These are phyloP conservation scores for Ligustrum vulgare DNA, from an alignment of 257 asterid genomes.

Conservation along the genomic window DNA sequence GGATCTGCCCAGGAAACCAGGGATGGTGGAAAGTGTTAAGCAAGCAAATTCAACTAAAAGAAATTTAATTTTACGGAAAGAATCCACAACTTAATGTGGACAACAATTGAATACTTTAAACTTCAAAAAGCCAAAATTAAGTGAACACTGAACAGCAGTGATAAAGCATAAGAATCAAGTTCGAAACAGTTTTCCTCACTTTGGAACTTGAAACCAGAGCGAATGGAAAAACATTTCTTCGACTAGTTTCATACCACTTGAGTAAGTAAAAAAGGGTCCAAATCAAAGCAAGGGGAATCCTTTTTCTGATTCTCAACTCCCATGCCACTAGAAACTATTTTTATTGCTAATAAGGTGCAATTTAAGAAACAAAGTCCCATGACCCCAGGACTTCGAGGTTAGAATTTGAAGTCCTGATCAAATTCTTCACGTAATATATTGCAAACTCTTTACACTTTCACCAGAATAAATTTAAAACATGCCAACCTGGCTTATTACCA, in stretches of 20 bases:
- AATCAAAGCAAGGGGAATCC: neutral
- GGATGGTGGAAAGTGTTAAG: conserved; percentile 8
- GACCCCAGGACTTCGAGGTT: neutral
- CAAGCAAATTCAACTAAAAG: neutral
- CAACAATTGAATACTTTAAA: neutral
- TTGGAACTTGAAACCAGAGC: conserved; percentile 4
- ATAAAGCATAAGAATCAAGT: neutral
- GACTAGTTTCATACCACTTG: conserved; percentile 1
- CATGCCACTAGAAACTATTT: neutral
- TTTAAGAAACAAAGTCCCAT: neutral
- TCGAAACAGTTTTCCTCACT: neutral
- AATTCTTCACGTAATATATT: neutral
- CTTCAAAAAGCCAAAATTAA: neutral
- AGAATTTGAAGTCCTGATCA: neutral
- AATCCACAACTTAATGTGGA: conserved; percentile 4
- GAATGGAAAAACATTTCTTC: conserved; percentile 12
- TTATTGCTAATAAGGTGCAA: neutral
- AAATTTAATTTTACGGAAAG: neutral
- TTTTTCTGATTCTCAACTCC: neutral
- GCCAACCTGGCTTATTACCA: neutral
- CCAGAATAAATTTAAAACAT: neutral
- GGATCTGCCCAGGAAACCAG: neutral
- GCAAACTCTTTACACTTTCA: neutral
- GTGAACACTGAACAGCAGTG: neutral
- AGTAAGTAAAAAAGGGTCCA: conserved; percentile 7